phyloP scores from a whole-genome alignment of 257 asterid genomes.

The Verbascum thapsus region DNA sequence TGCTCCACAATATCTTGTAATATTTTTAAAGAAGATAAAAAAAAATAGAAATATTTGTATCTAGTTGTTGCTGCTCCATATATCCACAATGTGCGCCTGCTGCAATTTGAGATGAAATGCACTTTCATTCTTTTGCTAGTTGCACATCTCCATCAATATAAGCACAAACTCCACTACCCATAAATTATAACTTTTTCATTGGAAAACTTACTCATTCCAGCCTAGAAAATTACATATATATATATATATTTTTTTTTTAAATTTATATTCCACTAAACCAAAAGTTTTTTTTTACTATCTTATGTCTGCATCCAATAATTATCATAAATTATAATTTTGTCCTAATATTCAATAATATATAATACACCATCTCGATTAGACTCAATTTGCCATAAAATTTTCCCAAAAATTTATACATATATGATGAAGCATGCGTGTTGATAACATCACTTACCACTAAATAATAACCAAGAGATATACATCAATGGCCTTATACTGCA shows the following conservation, averaged over 20 bases:
- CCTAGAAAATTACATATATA: neutral
- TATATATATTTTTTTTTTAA: too few relatives aligned
- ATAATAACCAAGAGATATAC: neutral
- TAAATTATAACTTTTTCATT: neutral
- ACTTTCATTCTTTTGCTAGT: neutral
- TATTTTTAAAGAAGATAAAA: neutral
- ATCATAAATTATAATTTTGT: too few relatives aligned
- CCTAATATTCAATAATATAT: too few relatives aligned
- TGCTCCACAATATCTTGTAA: too few relatives aligned
- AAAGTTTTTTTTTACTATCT: too few relatives aligned
- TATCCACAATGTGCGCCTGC: neutral
- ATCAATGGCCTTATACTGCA: too few relatives aligned
- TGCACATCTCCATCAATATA: too few relatives aligned
- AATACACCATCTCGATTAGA: too few relatives aligned
- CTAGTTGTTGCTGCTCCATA: neutral
- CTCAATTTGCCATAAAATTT: too few relatives aligned
- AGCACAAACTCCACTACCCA: neutral
- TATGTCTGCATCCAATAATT: too few relatives aligned
- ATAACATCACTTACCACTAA: conserved; percentile 28
- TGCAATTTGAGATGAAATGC: conserved; percentile 3
- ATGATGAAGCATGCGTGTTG: conserved; percentile 25
- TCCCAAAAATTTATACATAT: too few relatives aligned
- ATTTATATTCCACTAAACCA: neutral
- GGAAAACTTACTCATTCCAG: neutral
- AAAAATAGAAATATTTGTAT: conserved; percentile 15